Base-by-base conservation (phyloP, 768 basidiomycete genomes). In the Goffeauzyma gilvescens region DNA sequence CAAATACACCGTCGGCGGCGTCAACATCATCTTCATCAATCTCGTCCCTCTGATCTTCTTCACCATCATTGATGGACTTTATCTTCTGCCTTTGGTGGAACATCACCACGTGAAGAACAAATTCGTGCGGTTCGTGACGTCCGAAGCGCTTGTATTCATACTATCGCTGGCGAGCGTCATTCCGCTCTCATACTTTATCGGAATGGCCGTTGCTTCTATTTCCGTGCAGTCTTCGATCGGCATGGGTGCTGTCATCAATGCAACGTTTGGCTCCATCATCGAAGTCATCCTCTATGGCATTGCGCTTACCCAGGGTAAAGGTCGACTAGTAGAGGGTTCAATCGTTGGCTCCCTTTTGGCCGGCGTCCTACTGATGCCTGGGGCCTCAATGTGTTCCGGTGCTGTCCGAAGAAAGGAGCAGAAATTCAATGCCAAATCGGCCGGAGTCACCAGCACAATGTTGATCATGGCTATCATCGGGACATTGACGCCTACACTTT, bases 381-480 rank as follows among this genome's bases (percentile, higher is more conserved):
- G 93, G 0, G 72, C 76, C 56, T 86, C 83, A 64, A 98, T 98
- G 93, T 78, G 79, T 55, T 80, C 80, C 27, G 82, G 81, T 6
- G 93, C 93, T 0, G 50, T 93, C 45, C 71, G 75, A 56, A 70
- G 79, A 58, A 98, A 98, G 67, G 93, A 98, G 64, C 85, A 89
- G 60, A 83, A 77, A 53, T 98, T 98, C 70, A 98, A 98, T 56
- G 93, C 93, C n/a, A 95, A 85, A 69, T 86, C 82, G 55, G 93
- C 93, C 5, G 84, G 93, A 27, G 93, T 98, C 13, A 98, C 93
- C 0, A 93, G 87, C 60, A 93, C 93, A 69, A 90, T 98, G 84
- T 65, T 98, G 61, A 96, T 98, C 66, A 96, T 96, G 90, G 93
- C 93, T 10, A 84, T 98, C 61, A 90, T 98, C 48, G 93, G 93